phyloP scores from a whole-genome alignment of 2,329 filamentous ascomycete genomes.

The Cadophora sp. region DNA sequence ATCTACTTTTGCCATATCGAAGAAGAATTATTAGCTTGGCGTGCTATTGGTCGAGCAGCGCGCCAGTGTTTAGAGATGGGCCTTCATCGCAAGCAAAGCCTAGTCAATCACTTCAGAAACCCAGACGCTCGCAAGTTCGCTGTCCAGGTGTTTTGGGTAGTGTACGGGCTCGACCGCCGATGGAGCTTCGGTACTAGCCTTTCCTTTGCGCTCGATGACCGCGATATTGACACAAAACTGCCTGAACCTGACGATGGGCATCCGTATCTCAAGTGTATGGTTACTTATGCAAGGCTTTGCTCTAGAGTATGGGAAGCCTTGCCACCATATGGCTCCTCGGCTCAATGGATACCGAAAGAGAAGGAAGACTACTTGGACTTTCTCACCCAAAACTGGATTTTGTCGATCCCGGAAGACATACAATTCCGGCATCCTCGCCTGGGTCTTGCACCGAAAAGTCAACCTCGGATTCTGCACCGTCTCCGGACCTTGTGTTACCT shows the following conservation, averaged over 20 bases:
- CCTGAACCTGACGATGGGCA: neutral
- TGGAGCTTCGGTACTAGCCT: constrained; percentile 1
- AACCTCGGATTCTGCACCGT: neutral
- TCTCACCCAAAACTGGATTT: neutral
- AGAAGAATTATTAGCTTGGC: neutral
- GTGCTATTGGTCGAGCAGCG: neutral
- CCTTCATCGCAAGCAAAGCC: neutral
- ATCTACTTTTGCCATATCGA: constrained; percentile 4
- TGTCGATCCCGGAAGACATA: neutral
- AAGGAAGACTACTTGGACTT: neutral
- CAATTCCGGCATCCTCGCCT: neutral
- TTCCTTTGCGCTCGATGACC: neutral
- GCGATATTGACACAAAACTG: neutral
- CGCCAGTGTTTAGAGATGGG: constrained; percentile 2
- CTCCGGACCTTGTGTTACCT: neutral
- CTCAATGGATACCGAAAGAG: neutral
- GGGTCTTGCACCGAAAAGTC: neutral
- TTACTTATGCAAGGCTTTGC: neutral
- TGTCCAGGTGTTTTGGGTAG: neutral
- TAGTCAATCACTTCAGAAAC: neutral
- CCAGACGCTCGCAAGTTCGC: neutral
- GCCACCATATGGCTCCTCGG: neutral
- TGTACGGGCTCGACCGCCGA: neutral
- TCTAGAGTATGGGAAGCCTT: neutral
- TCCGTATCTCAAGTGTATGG: constrained; percentile 2